Evolutionary conservation across 2,329 filamentous ascomycete species (phyloP).

Genomic region (Stromatinia cepivora): DNA sequence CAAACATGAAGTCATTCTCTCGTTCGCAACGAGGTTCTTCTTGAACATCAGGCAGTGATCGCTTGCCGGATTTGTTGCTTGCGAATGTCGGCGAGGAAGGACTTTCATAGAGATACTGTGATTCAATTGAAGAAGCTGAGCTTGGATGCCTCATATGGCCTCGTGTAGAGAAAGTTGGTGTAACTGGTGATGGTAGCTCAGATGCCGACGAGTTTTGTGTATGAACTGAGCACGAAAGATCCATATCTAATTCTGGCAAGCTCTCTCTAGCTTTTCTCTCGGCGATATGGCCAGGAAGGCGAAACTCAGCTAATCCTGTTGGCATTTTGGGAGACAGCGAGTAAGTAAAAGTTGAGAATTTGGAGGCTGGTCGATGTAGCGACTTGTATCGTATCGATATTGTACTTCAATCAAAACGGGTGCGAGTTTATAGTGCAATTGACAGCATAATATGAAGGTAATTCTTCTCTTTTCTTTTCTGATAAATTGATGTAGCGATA

Average conservation of each 20-base stretch:
- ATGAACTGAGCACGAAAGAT: slow-evolving; percentile 37
- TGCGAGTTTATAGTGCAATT: slow-evolving; percentile 28
- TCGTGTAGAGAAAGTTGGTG: slow-evolving; percentile 64
- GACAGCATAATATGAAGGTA: slow-evolving; percentile 34
- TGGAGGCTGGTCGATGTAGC: slow-evolving; percentile 18
- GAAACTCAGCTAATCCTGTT: slow-evolving; percentile 53
- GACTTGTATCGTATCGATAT: slow-evolving; percentile 19
- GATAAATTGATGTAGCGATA: slow-evolving; percentile 27
- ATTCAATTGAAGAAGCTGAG: slow-evolving; percentile 75
- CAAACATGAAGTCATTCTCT: slow-evolving; percentile 55
- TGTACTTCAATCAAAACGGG: slow-evolving; percentile 15
- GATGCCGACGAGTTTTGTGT: slow-evolving; percentile 49
- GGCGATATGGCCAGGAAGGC: slow-evolving; percentile 56
- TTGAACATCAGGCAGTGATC: slow-evolving; percentile 75
- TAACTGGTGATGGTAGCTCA: slow-evolving; percentile 68
- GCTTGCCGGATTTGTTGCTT: slow-evolving; percentile 58
- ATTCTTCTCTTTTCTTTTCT: slow-evolving; percentile 25
- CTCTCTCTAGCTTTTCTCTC: slow-evolving; percentile 49
- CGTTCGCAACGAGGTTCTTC: slow-evolving; percentile 73
- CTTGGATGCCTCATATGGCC: slow-evolving; percentile 68
- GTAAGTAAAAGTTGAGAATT: background rate
- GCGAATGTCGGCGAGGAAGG: slow-evolving; percentile 59
- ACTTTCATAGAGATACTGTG: slow-evolving; percentile 53
- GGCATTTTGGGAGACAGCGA: slow-evolving; percentile 32
- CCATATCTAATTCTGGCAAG: slow-evolving; percentile 37